These are phyloP conservation scores for Cladosporium sp. DNA, from an alignment of 2,329 filamentous ascomycete genomes.

Conservation along the genomic window DNA sequence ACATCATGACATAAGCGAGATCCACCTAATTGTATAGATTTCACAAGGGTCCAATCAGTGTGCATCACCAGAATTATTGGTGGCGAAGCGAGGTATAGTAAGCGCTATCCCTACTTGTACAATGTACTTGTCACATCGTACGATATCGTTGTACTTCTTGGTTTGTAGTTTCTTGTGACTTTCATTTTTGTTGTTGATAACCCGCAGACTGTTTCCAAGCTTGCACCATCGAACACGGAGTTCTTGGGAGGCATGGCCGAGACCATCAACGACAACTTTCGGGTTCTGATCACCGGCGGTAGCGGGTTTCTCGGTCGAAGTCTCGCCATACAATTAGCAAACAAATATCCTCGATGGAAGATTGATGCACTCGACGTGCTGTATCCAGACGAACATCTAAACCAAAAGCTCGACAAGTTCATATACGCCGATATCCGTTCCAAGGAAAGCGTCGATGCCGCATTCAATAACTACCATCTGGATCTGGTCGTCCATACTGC, in stretches of 20 bases:
- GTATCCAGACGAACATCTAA: slow-evolving; percentile 27
- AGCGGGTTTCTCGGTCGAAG: slow-evolving; percentile 48
- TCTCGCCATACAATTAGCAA: slow-evolving; percentile 42
- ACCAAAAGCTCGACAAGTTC: slow-evolving; percentile 32
- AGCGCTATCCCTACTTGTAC: slow-evolving; percentile 3
- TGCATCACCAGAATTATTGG: slow-evolving; percentile 4
- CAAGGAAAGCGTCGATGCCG: slow-evolving; percentile 34
- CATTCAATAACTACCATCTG: slow-evolving; percentile 66
- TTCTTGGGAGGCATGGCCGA: neutral
- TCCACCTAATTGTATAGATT: neutral
- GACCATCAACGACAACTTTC: neutral
- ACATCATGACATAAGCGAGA: slow-evolving; percentile 8
- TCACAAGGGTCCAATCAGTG: neutral
- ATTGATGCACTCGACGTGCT: slow-evolving; percentile 45
- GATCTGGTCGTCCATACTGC: slow-evolving; percentile 91
- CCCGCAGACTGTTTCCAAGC: neutral
- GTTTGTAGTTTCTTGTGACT: neutral
- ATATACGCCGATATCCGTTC: slow-evolving; percentile 44
- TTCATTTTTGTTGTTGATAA: neutral
- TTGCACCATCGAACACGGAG: neutral
- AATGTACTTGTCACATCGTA: slow-evolving; percentile 2
- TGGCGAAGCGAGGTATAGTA: slow-evolving; percentile 14
- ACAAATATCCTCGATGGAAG: slow-evolving; percentile 38
- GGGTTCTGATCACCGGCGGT: slow-evolving; percentile 49
- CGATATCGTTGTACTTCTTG: neutral